phyloP scores from a whole-genome alignment of 2,329 filamentous ascomycete species.

The Colletotrichum sansevieriae region DNA sequence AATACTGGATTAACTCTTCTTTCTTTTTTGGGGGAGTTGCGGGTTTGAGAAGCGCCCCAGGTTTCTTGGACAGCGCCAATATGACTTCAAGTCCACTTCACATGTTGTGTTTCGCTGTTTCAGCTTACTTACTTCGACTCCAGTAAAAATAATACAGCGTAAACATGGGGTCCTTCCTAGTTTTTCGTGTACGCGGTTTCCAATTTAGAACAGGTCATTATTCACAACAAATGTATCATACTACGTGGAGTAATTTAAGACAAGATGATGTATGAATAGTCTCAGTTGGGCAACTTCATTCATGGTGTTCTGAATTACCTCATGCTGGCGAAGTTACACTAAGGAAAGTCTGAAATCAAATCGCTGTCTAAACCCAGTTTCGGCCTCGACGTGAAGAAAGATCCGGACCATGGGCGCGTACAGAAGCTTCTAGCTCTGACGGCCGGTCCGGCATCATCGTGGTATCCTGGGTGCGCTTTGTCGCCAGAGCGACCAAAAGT shows the following conservation, averaged over 20 bases:
- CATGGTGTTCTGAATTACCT: slow-evolving; percentile 15
- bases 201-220: too few species aligned
- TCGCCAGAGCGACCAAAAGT: slow-evolving; percentile 27
- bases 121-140: too few species aligned
- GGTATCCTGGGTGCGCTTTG: slow-evolving; percentile 21
- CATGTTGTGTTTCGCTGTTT: too few species aligned
- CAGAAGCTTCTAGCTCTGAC: neutral
- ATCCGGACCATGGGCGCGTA: neutral
- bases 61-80: slow-evolving; percentile 5
- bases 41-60: neutral
- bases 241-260: too few species aligned
- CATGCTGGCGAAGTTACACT: slow-evolving; percentile 24
- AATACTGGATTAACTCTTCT: neutral
- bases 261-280: too few species aligned
- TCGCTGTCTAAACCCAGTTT: slow-evolving; percentile 27
- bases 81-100: neutral
- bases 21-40: neutral
- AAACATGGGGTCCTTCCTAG: too few species aligned
- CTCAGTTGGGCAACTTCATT: neutral
- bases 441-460: slow-evolving; percentile 14
- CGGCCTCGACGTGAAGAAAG: slow-evolving; percentile 21
- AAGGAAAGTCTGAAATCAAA: slow-evolving; percentile 32
- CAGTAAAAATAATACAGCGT: too few species aligned
- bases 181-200: too few species aligned
- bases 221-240: too few species aligned